Evolutionary conservation across 108 stramenopile genomes (phyloP).

Genomic region (Asterionellopsis glacialis): DNA sequence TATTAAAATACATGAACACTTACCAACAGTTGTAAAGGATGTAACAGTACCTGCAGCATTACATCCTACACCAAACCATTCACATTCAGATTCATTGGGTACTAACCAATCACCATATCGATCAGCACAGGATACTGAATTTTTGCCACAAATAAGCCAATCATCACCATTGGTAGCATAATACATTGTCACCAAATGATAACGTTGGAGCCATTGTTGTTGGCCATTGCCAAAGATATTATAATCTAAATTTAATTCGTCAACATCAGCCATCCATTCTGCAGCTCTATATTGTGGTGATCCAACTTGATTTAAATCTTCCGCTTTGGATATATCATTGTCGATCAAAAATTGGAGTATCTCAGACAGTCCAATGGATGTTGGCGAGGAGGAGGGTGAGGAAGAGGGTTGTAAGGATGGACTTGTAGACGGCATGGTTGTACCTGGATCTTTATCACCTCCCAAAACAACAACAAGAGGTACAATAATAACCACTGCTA

Average conservation of each 20-base stretch:
- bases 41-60: background rate
- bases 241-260: slow-evolving; percentile 9
- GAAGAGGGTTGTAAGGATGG: slow-evolving; percentile 1
- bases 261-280: slow-evolving; percentile 38
- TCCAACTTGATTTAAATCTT: slow-evolving; percentile 8
- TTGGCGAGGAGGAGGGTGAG: background rate
- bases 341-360: background rate
- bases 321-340: slow-evolving; percentile 7
- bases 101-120: background rate
- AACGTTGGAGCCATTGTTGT: slow-evolving; percentile 4
- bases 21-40: too few relatives aligned
- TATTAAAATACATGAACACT: too few relatives aligned
- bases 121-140: too few relatives aligned
- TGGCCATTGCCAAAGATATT: background rate
- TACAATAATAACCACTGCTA: slow-evolving; percentile 4
- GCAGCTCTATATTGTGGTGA: slow-evolving; percentile 39
- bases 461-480: background rate
- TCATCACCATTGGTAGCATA: slow-evolving; percentile 40
- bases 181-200: slow-evolving; percentile 34
- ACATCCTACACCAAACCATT: slow-evolving; percentile 35
- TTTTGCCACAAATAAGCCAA: slow-evolving; percentile 18
- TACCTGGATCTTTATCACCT: background rate
- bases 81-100: slow-evolving; percentile 24
- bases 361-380: background rate
- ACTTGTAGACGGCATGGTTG: background rate